A percentile compares a stretch with the other conserved stretches of the same genome.
These are phyloP conservation scores for Cadophora luteo-olivacea DNA, from an alignment of 2,329 filamentous ascomycete genomes.

Conservation along the genomic window DNA sequence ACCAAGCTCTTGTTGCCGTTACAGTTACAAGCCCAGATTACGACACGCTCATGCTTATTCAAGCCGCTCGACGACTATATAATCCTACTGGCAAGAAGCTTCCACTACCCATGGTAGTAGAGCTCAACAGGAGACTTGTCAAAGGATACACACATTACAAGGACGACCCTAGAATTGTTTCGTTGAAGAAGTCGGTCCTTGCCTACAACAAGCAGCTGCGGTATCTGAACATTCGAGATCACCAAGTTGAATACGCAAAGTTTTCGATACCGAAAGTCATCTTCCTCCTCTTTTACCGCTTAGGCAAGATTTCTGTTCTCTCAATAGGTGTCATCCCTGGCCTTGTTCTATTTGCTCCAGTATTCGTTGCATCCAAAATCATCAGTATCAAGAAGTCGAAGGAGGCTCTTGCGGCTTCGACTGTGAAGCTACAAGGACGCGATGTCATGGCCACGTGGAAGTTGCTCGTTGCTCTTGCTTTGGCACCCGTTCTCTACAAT, in stretches of 20 bases:
- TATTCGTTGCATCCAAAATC: constrained; percentile 83
- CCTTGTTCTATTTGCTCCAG: constrained; percentile 83
- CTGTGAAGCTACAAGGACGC: constrained; percentile 85
- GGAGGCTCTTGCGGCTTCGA: constrained; percentile 83
- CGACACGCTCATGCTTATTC: constrained; percentile 94
- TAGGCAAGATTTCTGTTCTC: constrained; percentile 78
- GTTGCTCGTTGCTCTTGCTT: constrained; percentile 56
- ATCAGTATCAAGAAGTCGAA: constrained; percentile 84
- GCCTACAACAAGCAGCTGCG: constrained; percentile 88
- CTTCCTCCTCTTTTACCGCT: constrained; percentile 77
- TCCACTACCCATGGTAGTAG: constrained; percentile 88
- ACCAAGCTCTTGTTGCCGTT: constrained; percentile 83
- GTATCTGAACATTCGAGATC: constrained; percentile 86
- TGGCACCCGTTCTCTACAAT: constrained; percentile 83
- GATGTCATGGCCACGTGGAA: constrained; percentile 97
- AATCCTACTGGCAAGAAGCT: constrained; percentile 94
- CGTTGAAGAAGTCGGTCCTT: constrained; percentile 76
- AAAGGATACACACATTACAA: constrained; percentile 94
- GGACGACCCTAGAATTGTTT: constrained; percentile 82
- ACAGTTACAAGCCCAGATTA: constrained; percentile 94
- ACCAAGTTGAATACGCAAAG: constrained; percentile 91
- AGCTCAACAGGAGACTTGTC: constrained; percentile 89
- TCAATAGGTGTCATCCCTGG: constrained; percentile 85
- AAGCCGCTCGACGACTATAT: constrained; percentile 91
- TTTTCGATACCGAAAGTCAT: constrained; percentile 80